Base-by-base conservation (phyloP, 306 rosid species). In the Cucurbita ficifolia region DNA sequence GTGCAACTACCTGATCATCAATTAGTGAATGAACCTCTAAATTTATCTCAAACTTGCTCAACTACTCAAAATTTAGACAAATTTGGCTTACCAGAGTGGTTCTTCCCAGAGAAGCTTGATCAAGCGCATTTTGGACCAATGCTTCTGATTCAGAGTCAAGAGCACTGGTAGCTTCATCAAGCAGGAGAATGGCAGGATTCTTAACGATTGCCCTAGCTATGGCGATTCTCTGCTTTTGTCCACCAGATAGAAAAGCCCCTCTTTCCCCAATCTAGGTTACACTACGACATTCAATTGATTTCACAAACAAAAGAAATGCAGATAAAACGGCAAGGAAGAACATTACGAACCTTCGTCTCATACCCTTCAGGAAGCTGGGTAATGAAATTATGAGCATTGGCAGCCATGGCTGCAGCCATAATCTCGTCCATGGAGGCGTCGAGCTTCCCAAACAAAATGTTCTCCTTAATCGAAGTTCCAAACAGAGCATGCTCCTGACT, bases 91-190 rank as follows among this genome's bases (percentile, higher is more conserved):
- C 99, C 92, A 94, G 59, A 40, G 99, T 91, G 76, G 97, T 94
- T 74, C 97, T 91, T 70, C 99, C 99, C 88, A 91, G 80, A 65
- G 99, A 94, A 62, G 99, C 99, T 54, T 84, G 95, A 83, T 94
- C 96, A 48, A 94, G 97, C 52, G 99, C 99, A 91, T 82, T 90
- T 68, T 91, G 99, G 51, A 94, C 97, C 16, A 91, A 49, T 70
- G 82, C 73, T 82, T 94, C 98, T 3, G 97, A 94, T 86, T 94
- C 96, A 67, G 90, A 87, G 82, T 94, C 98, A 68, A 94, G 97
- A 68, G 98, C 97, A 85, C 97, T 90, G 5, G 98, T 94, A 72
- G 98, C 98, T 84, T 94, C 98, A 84, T 94, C 98, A 70, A 94
- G 96, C 51, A 94, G 77, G 17, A 94, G 96, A 87, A 94, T 87